Percentiles rank a stretch among this genome's conserved stretches.
Conservation (phyloP, 2,329 filamentous ascomycete species). For the Trichoderma hamatum region DNA sequence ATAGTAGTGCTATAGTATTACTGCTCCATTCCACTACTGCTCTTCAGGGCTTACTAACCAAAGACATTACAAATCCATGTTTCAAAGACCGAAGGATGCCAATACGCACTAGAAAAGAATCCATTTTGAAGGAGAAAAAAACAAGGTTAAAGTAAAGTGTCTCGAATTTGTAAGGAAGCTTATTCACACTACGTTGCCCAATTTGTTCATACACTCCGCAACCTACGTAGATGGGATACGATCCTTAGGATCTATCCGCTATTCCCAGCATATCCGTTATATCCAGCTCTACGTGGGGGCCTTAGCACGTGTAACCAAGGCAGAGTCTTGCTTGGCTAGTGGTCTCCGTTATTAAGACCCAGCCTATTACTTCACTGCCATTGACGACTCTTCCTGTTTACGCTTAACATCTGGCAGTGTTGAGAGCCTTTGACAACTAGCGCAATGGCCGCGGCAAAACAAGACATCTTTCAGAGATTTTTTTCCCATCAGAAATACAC, state of each 20-base stretch:
- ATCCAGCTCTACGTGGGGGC: not conserved
- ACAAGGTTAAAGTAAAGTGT: not conserved
- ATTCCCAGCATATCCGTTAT: not conserved
- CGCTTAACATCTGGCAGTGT: not conserved
- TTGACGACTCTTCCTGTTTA: not conserved
- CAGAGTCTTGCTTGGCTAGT: not conserved
- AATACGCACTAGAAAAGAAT: not conserved
- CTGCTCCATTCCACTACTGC: not conserved
- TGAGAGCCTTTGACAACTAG: not conserved
- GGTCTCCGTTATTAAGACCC: not conserved
- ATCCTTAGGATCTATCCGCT: not conserved
- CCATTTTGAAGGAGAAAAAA: not conserved
- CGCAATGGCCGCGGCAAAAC: not conserved
- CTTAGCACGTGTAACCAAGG: not conserved
- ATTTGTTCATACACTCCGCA: slow-evolving; percentile 1
- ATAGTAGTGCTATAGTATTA: too few relatives aligned
- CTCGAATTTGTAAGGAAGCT: not conserved
- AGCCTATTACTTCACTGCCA: not conserved
- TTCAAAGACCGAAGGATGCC: not conserved
- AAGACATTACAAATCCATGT: not conserved
- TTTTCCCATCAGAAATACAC: not conserved
- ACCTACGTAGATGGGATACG: too few relatives aligned
- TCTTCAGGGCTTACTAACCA: not conserved
- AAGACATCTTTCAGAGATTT: not conserved
- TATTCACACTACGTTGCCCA: not conserved